phyloP scores from a whole-genome alignment of 176 grass and related monocot genomes.

The Panicum miliaceum region DNA sequence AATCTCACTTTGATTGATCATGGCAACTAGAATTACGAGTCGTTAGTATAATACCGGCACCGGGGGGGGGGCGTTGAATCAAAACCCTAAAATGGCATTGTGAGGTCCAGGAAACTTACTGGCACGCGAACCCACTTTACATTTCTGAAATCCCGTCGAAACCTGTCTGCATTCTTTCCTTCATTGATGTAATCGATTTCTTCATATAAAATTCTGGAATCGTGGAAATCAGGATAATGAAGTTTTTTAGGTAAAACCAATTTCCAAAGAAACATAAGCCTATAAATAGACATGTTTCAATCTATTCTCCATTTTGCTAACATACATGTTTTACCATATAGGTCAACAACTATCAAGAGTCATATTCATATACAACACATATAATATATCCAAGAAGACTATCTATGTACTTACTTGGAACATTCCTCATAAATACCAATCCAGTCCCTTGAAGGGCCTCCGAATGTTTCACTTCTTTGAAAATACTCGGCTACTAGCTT shows the following conservation, averaged over 20 bases:
- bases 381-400: constrained; percentile 16
- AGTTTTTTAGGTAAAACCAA: neutral
- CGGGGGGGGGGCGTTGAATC: constrained; percentile 20
- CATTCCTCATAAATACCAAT: constrained; percentile 98
- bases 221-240: constrained; percentile 24
- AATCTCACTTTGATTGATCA: constrained; percentile 8
- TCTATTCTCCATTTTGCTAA: constrained; percentile 23
- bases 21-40: neutral
- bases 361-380: constrained; percentile 18
- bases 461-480: constrained; percentile 89
- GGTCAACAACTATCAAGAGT: neutral
- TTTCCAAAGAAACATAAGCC: constrained; percentile 35
- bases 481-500: constrained; percentile 91
- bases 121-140: constrained; percentile 96
- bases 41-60: constrained; percentile 13
- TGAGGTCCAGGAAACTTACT: constrained; percentile 64
- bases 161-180: constrained; percentile 97
- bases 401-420: constrained; percentile 77
- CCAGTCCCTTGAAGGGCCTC: constrained; percentile 94
- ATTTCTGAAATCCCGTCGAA: constrained; percentile 98
- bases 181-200: constrained; percentile 99
- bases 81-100: constrained; percentile 19
- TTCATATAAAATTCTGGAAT: constrained; percentile 93
- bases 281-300: neutral
- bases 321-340: neutral